A percentile compares a stretch with the other conserved stretches of the same genome.
These are phyloP conservation scores for Westerdykella aurantiaca DNA, from an alignment of 2,329 filamentous ascomycete genomes.

Conservation along the genomic window DNA sequence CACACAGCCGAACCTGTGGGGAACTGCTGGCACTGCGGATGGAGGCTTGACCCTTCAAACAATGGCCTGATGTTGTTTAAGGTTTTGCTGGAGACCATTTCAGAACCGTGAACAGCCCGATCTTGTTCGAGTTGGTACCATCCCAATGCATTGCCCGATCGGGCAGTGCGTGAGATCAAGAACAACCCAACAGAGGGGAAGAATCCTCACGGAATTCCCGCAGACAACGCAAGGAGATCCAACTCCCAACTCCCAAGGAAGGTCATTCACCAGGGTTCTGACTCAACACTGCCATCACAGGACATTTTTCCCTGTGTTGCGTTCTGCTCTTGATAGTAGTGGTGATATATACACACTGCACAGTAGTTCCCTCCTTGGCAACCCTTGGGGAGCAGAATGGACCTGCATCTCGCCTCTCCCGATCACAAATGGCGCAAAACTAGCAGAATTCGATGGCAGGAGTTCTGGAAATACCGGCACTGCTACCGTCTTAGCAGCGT, in stretches of 20 bases:
- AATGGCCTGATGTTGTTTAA: conserved; percentile 33
- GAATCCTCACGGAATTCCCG: too few species aligned
- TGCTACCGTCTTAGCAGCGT: background rate
- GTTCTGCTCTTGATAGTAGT: too few species aligned
- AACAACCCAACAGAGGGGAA: too few species aligned
- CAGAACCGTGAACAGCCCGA: too few species aligned
- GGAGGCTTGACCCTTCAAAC: background rate
- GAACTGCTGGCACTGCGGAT: background rate
- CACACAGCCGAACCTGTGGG: conserved; percentile 2
- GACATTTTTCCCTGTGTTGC: too few species aligned
- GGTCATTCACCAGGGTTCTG: too few species aligned
- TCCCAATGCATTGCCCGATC: background rate
- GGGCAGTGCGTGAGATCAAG: background rate
- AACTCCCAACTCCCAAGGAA: too few species aligned
- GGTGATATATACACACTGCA: too few species aligned
- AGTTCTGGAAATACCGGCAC: background rate
- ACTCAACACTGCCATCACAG: too few species aligned
- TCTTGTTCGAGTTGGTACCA: background rate
- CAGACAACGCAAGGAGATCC: too few species aligned
- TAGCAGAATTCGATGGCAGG: conserved; percentile 1
- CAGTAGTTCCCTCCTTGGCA: too few species aligned
- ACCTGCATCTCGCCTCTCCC: conserved; percentile 16
- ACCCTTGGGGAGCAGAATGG: background rate
- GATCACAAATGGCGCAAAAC: conserved; percentile 18
- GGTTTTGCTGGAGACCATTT: conserved; percentile 1